phyloP scores from a whole-genome alignment of 768 basidiomycete species.

The Lactifluus rugatus region DNA sequence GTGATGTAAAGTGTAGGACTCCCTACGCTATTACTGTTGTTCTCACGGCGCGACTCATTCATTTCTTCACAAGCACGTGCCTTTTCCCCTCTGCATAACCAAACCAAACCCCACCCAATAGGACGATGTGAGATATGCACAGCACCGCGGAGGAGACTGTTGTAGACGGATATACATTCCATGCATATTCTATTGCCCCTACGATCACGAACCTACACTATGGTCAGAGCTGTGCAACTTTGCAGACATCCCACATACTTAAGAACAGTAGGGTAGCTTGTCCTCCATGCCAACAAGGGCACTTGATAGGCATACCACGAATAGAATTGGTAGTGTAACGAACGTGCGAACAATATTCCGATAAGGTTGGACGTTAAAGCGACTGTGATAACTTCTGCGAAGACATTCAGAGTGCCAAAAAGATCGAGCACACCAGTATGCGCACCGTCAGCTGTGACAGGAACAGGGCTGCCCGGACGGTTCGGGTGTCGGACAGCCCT shows the following conservation, averaged over 20 bases:
- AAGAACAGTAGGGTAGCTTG: slow-evolving; percentile 47
- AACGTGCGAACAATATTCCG: slow-evolving; percentile 86
- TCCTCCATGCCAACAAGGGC: slow-evolving; percentile 74
- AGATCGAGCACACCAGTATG: slow-evolving; percentile 14
- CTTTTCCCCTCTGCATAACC: slow-evolving; percentile 27
- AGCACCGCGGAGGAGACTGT: slow-evolving; percentile 49
- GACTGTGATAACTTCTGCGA: slow-evolving; percentile 63
- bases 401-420: not conserved
- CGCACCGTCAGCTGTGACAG: slow-evolving; percentile 58
- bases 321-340: slow-evolving; percentile 97
- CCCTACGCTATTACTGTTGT: not conserved
- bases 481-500: slow-evolving; percentile 45
- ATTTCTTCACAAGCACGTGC: not conserved
- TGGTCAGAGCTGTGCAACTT: slow-evolving; percentile 3
- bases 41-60: not conserved
- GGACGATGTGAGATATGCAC: slow-evolving; percentile 38
- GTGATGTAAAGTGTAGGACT: not conserved
- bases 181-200: slow-evolving; percentile 65
- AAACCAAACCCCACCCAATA: slow-evolving; percentile 48
- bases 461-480: slow-evolving; percentile 36
- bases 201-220: slow-evolving; percentile 48
- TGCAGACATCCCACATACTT: slow-evolving; percentile 40
- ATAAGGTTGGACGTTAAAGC: slow-evolving; percentile 89
- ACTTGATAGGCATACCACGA: slow-evolving; percentile 93
- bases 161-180: slow-evolving; percentile 85